A percentile compares a stretch with the other conserved stretches of the same genome.
Conservation (phyloP, 83 land plant species). For the Picea abies region DNA sequence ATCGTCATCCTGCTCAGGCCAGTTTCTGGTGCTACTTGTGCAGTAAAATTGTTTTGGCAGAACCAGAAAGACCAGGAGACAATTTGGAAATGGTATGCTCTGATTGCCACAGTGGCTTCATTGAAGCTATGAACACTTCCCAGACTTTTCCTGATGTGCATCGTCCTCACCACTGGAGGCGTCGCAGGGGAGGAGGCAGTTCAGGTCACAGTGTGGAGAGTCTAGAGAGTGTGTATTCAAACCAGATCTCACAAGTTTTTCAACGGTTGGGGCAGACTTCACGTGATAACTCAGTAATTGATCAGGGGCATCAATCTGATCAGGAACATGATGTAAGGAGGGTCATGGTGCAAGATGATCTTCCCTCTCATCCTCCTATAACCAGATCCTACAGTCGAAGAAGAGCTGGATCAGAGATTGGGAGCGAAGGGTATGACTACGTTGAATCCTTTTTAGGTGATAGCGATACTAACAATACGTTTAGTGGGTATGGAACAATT, state of each 20-base stretch:
- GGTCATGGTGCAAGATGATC: too few species aligned
- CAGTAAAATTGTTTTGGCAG: constrained; percentile 24
- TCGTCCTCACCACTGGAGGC: constrained; percentile 21
- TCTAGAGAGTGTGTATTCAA: constrained; percentile 18
- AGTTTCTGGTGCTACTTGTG: constrained; percentile 29
- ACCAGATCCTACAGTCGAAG: neutral
- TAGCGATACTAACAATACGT: neutral
- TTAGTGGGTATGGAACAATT: neutral
- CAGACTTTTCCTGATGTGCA: neutral
- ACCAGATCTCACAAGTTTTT: too few species aligned
- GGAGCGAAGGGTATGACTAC: constrained; percentile 42
- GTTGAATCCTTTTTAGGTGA: constrained; percentile 41
- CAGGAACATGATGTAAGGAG: too few species aligned
- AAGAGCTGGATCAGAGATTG: constrained; percentile 32
- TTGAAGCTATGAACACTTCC: constrained; percentile 31
- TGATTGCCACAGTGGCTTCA: constrained; percentile 43
- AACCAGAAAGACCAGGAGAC: constrained; percentile 24
- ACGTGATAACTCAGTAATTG: too few species aligned
- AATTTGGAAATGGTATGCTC: constrained; percentile 28
- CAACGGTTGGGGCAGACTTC: too few species aligned
- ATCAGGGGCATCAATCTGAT: too few species aligned
- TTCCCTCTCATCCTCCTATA: too few species aligned
- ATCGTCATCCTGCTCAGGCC: neutral
- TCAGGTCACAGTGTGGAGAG: constrained; percentile 43
- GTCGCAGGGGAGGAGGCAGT: constrained; percentile 23